Evolutionary conservation across 306 rosid genomes (phyloP), one percentile per base, ranked within the genome.

Genomic region (Castanopsis chinensis): DNA sequence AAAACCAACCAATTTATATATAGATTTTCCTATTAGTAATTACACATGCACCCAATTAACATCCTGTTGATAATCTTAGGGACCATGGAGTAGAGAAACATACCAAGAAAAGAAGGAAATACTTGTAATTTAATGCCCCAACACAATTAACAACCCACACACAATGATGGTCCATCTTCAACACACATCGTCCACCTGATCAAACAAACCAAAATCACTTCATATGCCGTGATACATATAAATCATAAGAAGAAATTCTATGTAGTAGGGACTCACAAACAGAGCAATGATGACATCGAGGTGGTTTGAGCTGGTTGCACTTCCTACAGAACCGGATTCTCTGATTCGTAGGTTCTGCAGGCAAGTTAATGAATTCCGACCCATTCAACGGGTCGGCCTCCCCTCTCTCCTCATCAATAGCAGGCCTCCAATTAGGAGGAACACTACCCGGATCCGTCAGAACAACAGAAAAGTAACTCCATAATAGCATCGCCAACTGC

Each of bases 101-200:
- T 88, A 96, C 99, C 97, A 96, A 86, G 88, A 96, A 96, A 54
- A 96, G 90, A 83, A 96, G 96, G 84, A 96, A 96, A 86, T 91
- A 89, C 60, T 93, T 96, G 88, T 96, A 96, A 86, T 96, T 96
- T 80, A 87, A 83, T 43, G 99, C 98, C 72, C 99, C 99, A 1
- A 96, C 98, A 84, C 99, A 96, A 86, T 96, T 93, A 13, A 96
- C 99, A 77, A 96, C 98, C 99, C 99, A 96, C 30, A 96, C 99
- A 77, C 99, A 96, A 75, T 96, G 99, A 89, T 96, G 99, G 80
- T 96, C 99, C 99, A 96, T 96, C 93, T 96, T 96, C 84, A 96
- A 87, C 76, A 96, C 94, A 43, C 99, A 96, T 11, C 98, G 96
- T 9, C 99, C 99, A 85, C 99, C 99, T 96, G 92, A 78, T 75